Evolutionary conservation across 345 rosid species (phyloP), one percentile per base, ranked within the genome.

Genomic region (Theobroma cacao): DNA sequence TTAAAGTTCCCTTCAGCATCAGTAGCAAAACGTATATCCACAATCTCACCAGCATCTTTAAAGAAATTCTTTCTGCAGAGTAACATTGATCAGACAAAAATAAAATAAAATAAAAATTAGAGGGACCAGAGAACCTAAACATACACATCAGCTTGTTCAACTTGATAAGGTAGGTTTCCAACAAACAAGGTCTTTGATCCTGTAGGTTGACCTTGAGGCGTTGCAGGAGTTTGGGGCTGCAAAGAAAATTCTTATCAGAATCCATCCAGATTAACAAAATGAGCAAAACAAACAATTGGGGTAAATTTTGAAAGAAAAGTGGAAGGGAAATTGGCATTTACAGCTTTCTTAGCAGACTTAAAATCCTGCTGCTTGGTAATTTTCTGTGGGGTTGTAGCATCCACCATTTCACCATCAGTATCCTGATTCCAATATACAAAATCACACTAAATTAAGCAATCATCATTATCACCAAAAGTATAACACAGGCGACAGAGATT

Each of bases 121-220:
- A n/a, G 30, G 18, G 33, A n/a, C n/a, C 17, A 17, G 14, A 30
- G 14, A 74, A 47, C 4, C 75, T 2, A 50, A n/a, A 70, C 92
- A 68, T 92, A 96, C 99, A 96, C 82, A 79, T 92, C 95, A 47
- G 81, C 36, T 79, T 56, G 78, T 71, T 89, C 97, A 55, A 92
- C 78, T 47, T 84, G 65, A 79, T 31, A 94, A 5, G 98, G 67
- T 18, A 96, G 82, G 82, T 96, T 96, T 56, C 88, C 98, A 38
- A 80, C 91, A 64, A 91, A 96, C 20, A 94, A 77, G 0, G 95
- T 89, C 90, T 86, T 94, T 60, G 89, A 75, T 50, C 89, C 98
- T 0, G 84, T 78, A 5, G 82, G n/a, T 15, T 81, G 69, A 68
- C 64, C 74, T 43, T 81, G 77, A 48, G 93, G 91, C 40, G 98